A percentile compares a stretch with the other conserved stretches of the same genome.
Evolutionary conservation across 257 asterid species (phyloP).

Genomic region (Nicotiana tomentosiformis): DNA sequence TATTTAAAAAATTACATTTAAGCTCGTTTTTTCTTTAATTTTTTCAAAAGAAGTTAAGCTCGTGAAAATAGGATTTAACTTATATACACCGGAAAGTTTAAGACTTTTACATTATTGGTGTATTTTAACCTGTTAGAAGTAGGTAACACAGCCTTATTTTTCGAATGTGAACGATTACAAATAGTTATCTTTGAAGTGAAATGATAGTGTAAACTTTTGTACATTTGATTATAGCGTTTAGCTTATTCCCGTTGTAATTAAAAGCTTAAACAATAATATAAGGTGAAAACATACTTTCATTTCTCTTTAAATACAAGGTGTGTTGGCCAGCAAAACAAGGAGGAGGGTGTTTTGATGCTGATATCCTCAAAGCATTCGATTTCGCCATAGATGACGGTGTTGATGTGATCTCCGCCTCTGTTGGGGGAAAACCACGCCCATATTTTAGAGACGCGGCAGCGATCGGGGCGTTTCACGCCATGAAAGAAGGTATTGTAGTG

Average conservation of each 20-base stretch:
- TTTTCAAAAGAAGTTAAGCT: background rate
- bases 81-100: too few species aligned
- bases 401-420: conserved; percentile 56
- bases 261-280: background rate
- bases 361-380: conserved; percentile 51
- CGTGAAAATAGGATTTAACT: background rate
- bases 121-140: background rate
- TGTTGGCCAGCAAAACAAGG: conserved; percentile 34
- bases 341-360: conserved; percentile 43
- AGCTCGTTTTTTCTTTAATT: too few species aligned
- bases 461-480: conserved; percentile 55
- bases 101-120: too few species aligned
- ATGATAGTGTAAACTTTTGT: too few species aligned
- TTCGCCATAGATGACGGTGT: conserved; percentile 68
- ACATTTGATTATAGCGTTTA: too few species aligned
- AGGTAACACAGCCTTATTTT: background rate
- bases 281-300: background rate
- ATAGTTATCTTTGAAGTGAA: too few species aligned
- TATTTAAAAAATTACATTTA: too few species aligned
- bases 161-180: too few species aligned
- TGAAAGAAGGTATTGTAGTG: conserved; percentile 37
- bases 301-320: conserved; percentile 18
- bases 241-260: too few species aligned
- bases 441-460: conserved; percentile 35
- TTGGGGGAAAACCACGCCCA: conserved; percentile 27